Evolutionary conservation across 441 rosid species (phyloP), one percentile per base, ranked within the genome.

Genomic region (Bruguiera hainesii): DNA sequence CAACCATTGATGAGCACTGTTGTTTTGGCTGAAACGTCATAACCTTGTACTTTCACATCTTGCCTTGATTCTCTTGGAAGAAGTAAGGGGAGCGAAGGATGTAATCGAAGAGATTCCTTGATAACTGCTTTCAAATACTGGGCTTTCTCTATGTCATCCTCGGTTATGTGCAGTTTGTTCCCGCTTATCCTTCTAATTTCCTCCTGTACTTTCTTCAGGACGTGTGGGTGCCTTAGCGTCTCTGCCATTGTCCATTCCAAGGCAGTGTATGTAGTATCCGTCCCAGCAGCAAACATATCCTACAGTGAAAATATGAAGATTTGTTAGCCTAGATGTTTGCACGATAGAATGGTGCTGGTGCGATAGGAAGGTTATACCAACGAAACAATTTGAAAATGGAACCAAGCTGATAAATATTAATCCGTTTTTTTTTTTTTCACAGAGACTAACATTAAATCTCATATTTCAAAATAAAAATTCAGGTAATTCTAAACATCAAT

Each of bases 191-290:
- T 26, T 26, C 73, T 33, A 7, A 69, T 28, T 10, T 69, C 73
- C 0, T 52, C 51, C 30, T 70, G 73, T 1, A 28, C 56, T 63
- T 46, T 39, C 21, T 56, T 63, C 35, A 63, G 8, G 37, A 29
- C 53, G 2, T 16, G 2, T 11, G 67, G 63, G 60, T 63, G 49
- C 55, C 50, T 70, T 15, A 70, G 21, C 16, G 63, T 9, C 56
- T 70, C 73, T 6, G 67, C 25, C 75, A 71, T 71, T 33, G 65
- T 46, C 75, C 69, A 64, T 23, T 64, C 70, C 25, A 65, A 18
- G 1, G 63, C 50, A 18, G 63, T 18, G 19, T 26, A 26, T 1
- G 58, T 55, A 3, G 73, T 70, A 5, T 70, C 68, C 8, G 62
- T 55, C 6, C 73, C 73, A 21, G 21, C 73, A 0, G 55, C 52